phyloP scores from a whole-genome alignment of 129 eudicot species.

The Scalesia atractyloides region DNA sequence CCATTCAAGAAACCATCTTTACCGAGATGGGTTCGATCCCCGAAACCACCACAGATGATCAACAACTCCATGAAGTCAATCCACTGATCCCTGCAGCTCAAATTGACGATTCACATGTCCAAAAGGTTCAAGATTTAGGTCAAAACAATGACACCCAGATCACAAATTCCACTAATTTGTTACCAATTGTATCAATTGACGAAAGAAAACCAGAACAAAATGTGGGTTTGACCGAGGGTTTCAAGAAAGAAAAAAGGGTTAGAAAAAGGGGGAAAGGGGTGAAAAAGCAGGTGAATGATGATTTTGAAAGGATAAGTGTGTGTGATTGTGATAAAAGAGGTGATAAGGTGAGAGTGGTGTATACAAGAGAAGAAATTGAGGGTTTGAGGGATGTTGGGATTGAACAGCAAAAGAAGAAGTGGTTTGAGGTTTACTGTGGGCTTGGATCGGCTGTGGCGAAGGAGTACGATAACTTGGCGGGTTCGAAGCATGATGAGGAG shows the following conservation, averaged over 20 bases:
- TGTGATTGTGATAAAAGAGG: constrained; percentile 39
- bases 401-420: constrained; percentile 67
- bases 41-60: neutral
- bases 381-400: constrained; percentile 51
- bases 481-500: constrained; percentile 17
- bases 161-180: constrained; percentile 6
- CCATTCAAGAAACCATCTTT: constrained; percentile 24
- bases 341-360: constrained; percentile 25
- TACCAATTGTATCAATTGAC: constrained; percentile 19
- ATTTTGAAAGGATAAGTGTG: constrained; percentile 27
- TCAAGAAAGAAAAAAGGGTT: constrained; percentile 32
- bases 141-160: constrained; percentile 12
- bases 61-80: neutral
- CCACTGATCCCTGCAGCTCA: constrained; percentile 7
- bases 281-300: constrained; percentile 10
- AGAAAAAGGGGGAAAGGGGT: constrained; percentile 40
- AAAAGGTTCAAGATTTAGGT: neutral
- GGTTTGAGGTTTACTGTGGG: constrained; percentile 69
- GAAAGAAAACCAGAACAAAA: constrained; percentile 16
- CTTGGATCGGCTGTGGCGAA: constrained; percentile 43
- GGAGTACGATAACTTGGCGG: constrained; percentile 62
- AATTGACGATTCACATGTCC: constrained; percentile 15
- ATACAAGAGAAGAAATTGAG: constrained; percentile 52
- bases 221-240: constrained; percentile 9
- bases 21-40: constrained; percentile 16